phyloP scores from a whole-genome alignment of 2,329 filamentous ascomycete genomes.

The Graphiopsis chlorocephala region DNA sequence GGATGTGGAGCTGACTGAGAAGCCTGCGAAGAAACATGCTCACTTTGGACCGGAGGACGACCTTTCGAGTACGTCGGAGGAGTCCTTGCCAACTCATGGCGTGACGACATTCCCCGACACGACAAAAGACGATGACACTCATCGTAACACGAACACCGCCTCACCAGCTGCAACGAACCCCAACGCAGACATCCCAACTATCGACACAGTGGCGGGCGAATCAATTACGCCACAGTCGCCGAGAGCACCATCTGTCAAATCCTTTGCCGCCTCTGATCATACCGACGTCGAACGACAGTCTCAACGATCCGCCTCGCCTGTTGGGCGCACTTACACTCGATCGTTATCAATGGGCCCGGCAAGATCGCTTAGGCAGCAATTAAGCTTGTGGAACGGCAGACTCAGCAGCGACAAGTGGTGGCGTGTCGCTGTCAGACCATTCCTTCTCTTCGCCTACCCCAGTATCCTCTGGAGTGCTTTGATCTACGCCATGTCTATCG shows the following conservation, averaged over 20 bases:
- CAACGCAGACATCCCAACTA: background rate
- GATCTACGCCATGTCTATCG: slow-evolving; percentile 83
- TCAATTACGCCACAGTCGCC: background rate
- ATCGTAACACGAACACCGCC: background rate
- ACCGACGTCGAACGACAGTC: background rate
- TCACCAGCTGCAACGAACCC: background rate
- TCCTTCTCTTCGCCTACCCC: slow-evolving; percentile 84
- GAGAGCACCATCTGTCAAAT: background rate
- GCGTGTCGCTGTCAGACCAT: slow-evolving; percentile 72
- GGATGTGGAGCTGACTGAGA: background rate
- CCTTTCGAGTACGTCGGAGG: background rate
- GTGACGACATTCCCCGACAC: background rate
- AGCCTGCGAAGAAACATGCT: slow-evolving; percentile 19
- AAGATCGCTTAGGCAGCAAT: slow-evolving; percentile 69
- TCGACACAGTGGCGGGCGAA: background rate
- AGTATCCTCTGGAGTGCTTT: slow-evolving; percentile 83
- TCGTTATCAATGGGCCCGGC: slow-evolving; percentile 64
- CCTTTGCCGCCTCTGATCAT: background rate
- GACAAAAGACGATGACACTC: background rate
- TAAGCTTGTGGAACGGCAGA: slow-evolving; percentile 75
- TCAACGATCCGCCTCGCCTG: background rate
- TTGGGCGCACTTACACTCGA: slow-evolving; percentile 60
- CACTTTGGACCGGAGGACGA: slow-evolving; percentile 22
- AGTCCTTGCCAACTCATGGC: background rate
- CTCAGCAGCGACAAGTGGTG: slow-evolving; percentile 76